phyloP scores from a whole-genome alignment of 1,284 basidiomycete genomes.

The Papiliotrema flavescens region DNA sequence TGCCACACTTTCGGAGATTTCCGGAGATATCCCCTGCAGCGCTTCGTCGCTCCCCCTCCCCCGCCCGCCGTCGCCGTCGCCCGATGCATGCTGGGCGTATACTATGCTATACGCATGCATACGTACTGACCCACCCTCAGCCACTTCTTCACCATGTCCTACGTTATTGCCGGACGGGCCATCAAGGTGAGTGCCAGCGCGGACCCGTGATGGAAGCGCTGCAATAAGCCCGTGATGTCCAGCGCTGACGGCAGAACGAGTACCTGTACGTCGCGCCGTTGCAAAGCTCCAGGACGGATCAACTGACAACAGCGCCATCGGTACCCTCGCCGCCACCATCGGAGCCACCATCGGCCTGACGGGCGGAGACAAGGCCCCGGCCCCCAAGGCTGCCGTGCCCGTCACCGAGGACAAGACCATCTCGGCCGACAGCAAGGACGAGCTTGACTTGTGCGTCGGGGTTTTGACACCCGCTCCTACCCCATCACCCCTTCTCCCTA shows the following conservation, averaged over 20 bases:
- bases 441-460: constrained; percentile 38
- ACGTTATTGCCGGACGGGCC: constrained; percentile 47
- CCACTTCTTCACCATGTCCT: constrained; percentile 45
- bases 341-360: constrained; percentile 33
- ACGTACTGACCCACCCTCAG: constrained; percentile 1
- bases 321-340: constrained; percentile 40
- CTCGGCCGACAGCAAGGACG: constrained; percentile 26
- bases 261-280: constrained; percentile 17
- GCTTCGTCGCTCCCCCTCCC: neutral
- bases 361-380: constrained; percentile 31
- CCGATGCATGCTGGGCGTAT: neutral
- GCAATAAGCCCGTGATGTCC: neutral
- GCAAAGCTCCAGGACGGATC: neutral
- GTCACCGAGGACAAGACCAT: constrained; percentile 25
- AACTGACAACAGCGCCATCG: constrained; percentile 34
- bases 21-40: constrained; percentile 6
- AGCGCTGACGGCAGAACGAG: constrained; percentile 17
- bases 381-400: constrained; percentile 14
- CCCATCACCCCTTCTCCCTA: neutral
- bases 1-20: constrained; percentile 8
- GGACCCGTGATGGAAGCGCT: neutral
- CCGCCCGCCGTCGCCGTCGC: neutral
- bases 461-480: no score
- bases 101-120: neutral
- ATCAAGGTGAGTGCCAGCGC: constrained; percentile 43